Evolutionary conservation across 176 grass and related monocot species (phyloP).

Genomic region (Oryza australiensis): DNA sequence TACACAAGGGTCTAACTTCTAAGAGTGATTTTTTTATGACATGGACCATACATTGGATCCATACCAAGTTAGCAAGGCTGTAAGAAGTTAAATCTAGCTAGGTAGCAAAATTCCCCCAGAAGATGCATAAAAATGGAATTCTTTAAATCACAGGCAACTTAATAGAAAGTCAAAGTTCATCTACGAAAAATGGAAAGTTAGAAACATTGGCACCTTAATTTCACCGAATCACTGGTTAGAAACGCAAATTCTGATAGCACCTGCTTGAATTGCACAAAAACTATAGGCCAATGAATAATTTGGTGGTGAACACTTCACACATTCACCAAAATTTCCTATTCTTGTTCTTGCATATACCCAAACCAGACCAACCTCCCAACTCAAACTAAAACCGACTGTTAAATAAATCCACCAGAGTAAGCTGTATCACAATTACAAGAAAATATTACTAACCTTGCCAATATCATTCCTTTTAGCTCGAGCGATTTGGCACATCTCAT

Average conservation of each 20-base stretch:
- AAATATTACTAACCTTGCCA: slow-evolving; percentile 33
- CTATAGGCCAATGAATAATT: neutral
- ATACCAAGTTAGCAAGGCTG: neutral
- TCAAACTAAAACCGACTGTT: slow-evolving; percentile 10
- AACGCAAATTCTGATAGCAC: neutral
- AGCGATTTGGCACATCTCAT: neutral
- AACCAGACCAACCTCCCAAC: slow-evolving; percentile 13
- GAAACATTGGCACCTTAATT: neutral
- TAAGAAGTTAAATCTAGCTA: neutral
- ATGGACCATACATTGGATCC: slow-evolving; percentile 3
- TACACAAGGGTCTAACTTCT: neutral
- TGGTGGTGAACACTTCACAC: neutral
- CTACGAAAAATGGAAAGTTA: neutral
- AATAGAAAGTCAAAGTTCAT: too few relatives aligned
- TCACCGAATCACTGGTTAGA: slow-evolving; percentile 6
- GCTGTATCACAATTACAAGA: slow-evolving; percentile 12
- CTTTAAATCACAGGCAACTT: slow-evolving; percentile 9
- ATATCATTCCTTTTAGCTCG: neutral
- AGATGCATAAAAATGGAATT: slow-evolving; percentile 5
- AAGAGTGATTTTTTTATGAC: neutral
- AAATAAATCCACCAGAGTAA: slow-evolving; percentile 5
- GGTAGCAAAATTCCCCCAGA: neutral
- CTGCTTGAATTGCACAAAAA: slow-evolving; percentile 13
- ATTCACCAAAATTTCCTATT: neutral
- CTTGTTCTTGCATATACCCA: neutral